Evolutionary conservation across 176 grass and related monocot genomes (phyloP), one percentile per base, ranked within the genome.

Genomic region (Poa pratensis): DNA sequence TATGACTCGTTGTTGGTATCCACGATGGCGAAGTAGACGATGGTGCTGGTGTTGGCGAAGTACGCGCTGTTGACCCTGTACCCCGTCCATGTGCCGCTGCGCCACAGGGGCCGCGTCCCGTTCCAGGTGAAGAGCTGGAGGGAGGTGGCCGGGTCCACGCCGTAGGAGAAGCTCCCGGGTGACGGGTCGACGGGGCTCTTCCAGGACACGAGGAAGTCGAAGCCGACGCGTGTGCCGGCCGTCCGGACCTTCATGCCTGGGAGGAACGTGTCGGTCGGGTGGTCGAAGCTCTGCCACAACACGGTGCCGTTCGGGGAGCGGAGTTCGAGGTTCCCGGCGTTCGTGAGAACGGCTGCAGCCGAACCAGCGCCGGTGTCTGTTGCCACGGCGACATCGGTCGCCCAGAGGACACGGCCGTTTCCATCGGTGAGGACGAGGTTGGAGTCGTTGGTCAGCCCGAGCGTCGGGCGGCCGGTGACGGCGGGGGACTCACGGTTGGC

Each of bases 251-350:
- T 88, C 88, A 88, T 86, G 5, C 22, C 75, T 0, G 88, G 91
- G n/a, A 93, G 3, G 39, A 88, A 1, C 10, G 88, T 83, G 73
- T 90, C 88, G 6, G 73, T 73, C 0, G 27, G 70, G 20, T 89
- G 61, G 66, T 89, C 78, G 45, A 89, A 89, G 48, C 87, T 85
- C 77, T 89, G 79, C 88, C 88, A 90, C 7, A 90, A 1, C 0
- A 11, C 32, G 12, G 71, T 26, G 18, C 26, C 42, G 23, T 46
- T 76, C 18, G 39, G 9, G 0, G 77, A 45, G 27, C 76, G 66
- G 1, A 91, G 7, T 3, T 81, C 43, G 19, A 91, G 59, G 24
- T 76, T 50, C 49, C 77, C 63, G 10, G 16, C 32, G 78, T 76
- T 64, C 5, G 35, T 37, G 0, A 91, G 81, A 40, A 81, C 30